Evolutionary conservation across 768 basidiomycete species (phyloP).

Genomic region (Boletus edulis): DNA sequence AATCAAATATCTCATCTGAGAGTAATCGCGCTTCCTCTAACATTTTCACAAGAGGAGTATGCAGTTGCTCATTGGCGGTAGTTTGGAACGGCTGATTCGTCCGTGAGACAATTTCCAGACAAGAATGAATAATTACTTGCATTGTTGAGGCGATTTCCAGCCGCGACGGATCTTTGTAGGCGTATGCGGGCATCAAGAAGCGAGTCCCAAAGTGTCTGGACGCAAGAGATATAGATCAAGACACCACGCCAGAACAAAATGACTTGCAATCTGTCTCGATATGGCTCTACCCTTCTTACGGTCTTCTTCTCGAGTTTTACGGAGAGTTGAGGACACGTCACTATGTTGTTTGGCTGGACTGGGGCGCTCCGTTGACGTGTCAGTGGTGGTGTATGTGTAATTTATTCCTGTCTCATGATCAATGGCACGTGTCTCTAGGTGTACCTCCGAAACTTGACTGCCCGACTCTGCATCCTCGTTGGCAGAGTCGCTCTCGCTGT

Average conservation of each 20-base stretch:
- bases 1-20: conserved; percentile 62
- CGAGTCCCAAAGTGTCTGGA: conserved; percentile 79
- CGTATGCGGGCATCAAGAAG: conserved; percentile 90
- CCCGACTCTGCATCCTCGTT: conserved; percentile 16
- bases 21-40: conserved; percentile 59
- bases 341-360: conserved; percentile 18
- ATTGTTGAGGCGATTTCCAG: conserved; percentile 63
- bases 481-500: conserved; percentile 6
- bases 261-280: conserved; percentile 74
- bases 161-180: conserved; percentile 73
- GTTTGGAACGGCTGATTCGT: conserved; percentile 32
- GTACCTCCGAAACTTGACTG: conserved; percentile 19
- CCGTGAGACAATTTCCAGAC: conserved; percentile 12
- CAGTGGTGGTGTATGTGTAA: conserved; percentile 6
- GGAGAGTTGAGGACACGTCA: conserved; percentile 52
- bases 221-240: conserved; percentile 3
- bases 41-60: conserved; percentile 47
- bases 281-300: conserved; percentile 82
- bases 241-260: conserved; percentile 7
- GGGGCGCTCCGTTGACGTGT: conserved; percentile 13
- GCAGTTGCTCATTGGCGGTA: conserved; percentile 36
- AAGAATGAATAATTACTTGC: conserved; percentile 39
- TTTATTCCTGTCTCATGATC: conserved; percentile 13
- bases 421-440: conserved; percentile 1
- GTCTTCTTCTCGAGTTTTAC: conserved; percentile 64